Evolutionary conservation across 2,329 filamentous ascomycete genomes (phyloP).

Genomic region (Plenodomus tracheiphilus): DNA sequence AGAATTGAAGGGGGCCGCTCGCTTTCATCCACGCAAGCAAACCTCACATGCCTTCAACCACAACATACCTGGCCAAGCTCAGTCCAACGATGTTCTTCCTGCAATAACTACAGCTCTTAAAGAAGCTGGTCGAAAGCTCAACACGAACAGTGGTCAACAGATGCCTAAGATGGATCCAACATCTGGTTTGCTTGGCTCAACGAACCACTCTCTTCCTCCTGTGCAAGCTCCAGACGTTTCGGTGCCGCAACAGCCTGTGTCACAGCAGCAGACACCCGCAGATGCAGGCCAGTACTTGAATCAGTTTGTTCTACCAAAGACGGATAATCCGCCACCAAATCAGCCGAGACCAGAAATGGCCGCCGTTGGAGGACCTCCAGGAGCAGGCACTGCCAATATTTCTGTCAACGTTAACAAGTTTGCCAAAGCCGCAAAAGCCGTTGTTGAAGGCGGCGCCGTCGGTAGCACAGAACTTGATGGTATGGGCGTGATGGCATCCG

Average conservation of each 20-base stretch:
- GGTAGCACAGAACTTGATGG: constrained; percentile 38
- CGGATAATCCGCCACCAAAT: constrained; percentile 37
- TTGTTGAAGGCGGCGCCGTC: constrained; percentile 37
- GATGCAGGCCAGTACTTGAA: constrained; percentile 41
- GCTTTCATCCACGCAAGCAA: constrained; percentile 36
- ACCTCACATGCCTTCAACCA: constrained; percentile 14
- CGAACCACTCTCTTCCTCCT: constrained; percentile 27
- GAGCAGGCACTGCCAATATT: constrained; percentile 33
- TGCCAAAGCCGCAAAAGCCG: constrained; percentile 39
- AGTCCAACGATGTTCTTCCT: constrained; percentile 36
- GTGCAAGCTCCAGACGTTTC: constrained; percentile 25
- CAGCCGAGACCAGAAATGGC: constrained; percentile 41
- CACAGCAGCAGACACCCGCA: constrained; percentile 35
- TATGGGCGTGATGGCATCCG: constrained; percentile 39
- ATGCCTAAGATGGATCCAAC: constrained; percentile 31
- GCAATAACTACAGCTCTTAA: constrained; percentile 42
- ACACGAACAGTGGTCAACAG: constrained; percentile 26
- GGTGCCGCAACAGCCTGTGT: constrained; percentile 15
- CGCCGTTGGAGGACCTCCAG: constrained; percentile 40
- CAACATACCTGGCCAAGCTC: constrained; percentile 16
- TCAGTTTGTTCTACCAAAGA: constrained; percentile 42
- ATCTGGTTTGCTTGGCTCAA: constrained; percentile 24
- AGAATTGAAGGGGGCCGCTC: constrained; percentile 29
- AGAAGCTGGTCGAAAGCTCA: constrained; percentile 40
- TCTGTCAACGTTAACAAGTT: constrained; percentile 36